Evolutionary conservation across 495 filamentous ascomycete species (phyloP).

Genomic region (Rostrohypoxylon terebratum): DNA sequence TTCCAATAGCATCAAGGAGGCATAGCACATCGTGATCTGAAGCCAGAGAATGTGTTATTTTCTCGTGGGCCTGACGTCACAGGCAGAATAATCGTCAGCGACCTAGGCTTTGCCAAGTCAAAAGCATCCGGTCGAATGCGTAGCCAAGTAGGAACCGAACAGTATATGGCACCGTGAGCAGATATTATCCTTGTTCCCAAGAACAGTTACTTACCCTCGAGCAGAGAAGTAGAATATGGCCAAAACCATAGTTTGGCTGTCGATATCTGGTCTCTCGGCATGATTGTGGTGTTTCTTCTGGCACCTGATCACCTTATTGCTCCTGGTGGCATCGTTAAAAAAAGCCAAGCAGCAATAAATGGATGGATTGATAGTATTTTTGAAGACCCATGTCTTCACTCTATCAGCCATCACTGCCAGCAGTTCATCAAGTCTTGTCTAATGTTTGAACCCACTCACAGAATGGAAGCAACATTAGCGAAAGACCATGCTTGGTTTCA

Average conservation of each 20-base stretch:
- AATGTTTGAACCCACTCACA: conserved; percentile 59
- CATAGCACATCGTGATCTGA: conserved; percentile 91
- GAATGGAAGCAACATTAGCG: conserved; percentile 68
- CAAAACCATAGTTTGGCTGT: conserved; percentile 44
- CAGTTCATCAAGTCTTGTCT: conserved; percentile 68
- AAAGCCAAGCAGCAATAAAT: conserved; percentile 42
- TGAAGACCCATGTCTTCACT: conserved; percentile 53
- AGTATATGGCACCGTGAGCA: conserved; percentile 79
- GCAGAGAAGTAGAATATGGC: conserved; percentile 43
- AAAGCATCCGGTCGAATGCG: conserved; percentile 64
- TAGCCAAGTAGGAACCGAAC: conserved; percentile 71
- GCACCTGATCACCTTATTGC: conserved; percentile 42
- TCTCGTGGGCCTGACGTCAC: conserved; percentile 67
- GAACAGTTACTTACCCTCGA: conserved; percentile 4
- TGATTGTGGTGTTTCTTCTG: conserved; percentile 28
- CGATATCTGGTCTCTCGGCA: conserved; percentile 60
- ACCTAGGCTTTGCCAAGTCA: conserved; percentile 75
- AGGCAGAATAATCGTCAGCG: conserved; percentile 74
- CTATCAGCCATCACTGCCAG: conserved; percentile 57
- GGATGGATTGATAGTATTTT: conserved; percentile 45
- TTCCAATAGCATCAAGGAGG: conserved; percentile 70
- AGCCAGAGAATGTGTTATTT: conserved; percentile 91
- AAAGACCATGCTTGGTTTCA: conserved; percentile 71
- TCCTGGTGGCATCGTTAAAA: conserved; percentile 42
- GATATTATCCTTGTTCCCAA: background rate